Evolutionary conservation across 73 alveolate genomes (phyloP).

Genomic region (Chromera velia): DNA sequence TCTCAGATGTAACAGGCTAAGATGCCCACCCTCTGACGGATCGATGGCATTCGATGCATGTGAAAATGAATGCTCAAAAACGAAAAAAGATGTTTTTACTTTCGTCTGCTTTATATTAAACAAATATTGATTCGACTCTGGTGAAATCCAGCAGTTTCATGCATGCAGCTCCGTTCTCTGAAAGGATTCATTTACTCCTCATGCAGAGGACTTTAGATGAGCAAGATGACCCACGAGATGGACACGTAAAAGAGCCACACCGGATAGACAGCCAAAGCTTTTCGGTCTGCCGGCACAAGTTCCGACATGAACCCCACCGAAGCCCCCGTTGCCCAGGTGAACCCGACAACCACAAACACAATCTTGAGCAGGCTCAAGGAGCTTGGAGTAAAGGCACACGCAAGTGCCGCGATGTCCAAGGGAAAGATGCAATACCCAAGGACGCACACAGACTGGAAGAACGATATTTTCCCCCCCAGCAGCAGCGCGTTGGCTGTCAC

Average conservation of each 20-base stretch:
- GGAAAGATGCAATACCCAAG: constrained; percentile 83
- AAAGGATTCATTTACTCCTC: no score
- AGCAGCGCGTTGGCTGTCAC: constrained; percentile 67
- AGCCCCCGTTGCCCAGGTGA: constrained; percentile 60
- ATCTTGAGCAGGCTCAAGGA: constrained; percentile 35
- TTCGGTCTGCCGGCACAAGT: constrained; percentile 63
- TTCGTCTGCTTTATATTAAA: no score
- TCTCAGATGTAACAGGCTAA: no score
- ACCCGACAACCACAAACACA: constrained; percentile 44
- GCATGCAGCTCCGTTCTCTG: no score
- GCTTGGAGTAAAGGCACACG: constrained; percentile 22
- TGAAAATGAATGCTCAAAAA: no score
- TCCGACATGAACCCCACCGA: constrained; percentile 65
- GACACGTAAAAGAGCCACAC: constrained; percentile 71
- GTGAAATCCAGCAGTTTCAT: no score
- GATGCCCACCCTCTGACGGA: no score
- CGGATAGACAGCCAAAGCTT: constrained; percentile 73
- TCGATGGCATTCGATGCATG: no score
- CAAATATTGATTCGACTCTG: no score
- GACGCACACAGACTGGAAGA: constrained; percentile 70
- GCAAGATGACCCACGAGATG: constrained; percentile 69
- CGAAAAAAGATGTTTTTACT: no score
- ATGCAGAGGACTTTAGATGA: no score
- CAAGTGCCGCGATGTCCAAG: constrained; percentile 64
- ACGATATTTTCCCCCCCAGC: constrained; percentile 65